Conservation (phyloP, 2,329 filamentous ascomycete genomes). For the Neopestalotiopsis clavispora region DNA sequence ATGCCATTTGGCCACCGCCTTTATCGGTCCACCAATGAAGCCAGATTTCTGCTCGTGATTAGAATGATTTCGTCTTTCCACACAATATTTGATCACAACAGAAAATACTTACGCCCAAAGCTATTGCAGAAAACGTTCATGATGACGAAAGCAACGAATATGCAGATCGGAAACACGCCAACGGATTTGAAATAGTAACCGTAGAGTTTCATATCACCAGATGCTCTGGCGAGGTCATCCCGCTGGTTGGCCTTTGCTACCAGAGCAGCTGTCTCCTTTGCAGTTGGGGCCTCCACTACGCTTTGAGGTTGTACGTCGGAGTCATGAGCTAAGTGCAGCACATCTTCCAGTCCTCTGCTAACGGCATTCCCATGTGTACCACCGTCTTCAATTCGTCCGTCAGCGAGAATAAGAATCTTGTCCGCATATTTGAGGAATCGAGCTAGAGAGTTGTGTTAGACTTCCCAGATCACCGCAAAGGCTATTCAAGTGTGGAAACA, state of each 20-base stretch:
- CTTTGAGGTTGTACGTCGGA: background rate
- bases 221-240: background rate
- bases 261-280: background rate
- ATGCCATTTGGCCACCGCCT: slow-evolving; percentile 37
- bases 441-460: background rate
- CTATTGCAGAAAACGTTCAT: slow-evolving; percentile 7
- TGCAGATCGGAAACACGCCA: background rate
- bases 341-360: background rate
- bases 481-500: background rate
- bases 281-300: background rate
- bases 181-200: background rate
- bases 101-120: background rate
- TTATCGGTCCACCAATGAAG: slow-evolving; percentile 53
- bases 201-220: background rate
- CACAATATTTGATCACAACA: background rate
- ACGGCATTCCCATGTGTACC: background rate
- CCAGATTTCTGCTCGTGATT: slow-evolving; percentile 44
- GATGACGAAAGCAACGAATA: background rate
- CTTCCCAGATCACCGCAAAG: background rate
- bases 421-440: background rate
- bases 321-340: background rate
- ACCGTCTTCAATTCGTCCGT: background rate
- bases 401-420: background rate
- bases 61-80: background rate
- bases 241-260: background rate